Evolutionary conservation across 2,329 filamentous ascomycete genomes (phyloP).

Genomic region (Aspergillus caelatus): DNA sequence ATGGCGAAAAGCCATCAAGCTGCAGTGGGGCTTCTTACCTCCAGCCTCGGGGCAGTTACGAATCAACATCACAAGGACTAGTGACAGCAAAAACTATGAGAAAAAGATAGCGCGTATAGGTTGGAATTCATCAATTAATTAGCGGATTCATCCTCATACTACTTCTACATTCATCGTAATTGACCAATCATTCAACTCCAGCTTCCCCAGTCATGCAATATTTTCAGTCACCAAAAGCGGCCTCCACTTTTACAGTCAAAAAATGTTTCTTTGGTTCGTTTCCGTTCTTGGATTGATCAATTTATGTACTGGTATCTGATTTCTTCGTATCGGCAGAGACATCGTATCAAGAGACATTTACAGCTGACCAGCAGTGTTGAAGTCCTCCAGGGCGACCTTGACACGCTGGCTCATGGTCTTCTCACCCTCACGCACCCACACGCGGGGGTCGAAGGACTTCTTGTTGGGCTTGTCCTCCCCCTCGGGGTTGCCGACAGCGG

Average conservation of each 20-base stretch:
- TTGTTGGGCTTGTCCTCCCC: slow-evolving; percentile 99
- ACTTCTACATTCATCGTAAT: slow-evolving; percentile 15
- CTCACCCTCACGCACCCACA: slow-evolving; percentile 92
- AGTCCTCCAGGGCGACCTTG: slow-evolving; percentile 80
- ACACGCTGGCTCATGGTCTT: slow-evolving; percentile 91
- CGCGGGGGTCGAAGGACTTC: slow-evolving; percentile 88
- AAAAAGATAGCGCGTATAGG: background rate
- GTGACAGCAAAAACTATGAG: background rate
- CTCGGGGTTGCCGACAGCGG: slow-evolving; percentile 90
- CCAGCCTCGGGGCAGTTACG: background rate
- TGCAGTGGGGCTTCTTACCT: background rate
- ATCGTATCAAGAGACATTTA: slow-evolving; percentile 51
- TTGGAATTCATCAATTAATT: slow-evolving; percentile 7
- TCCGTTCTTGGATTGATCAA: slow-evolving; percentile 11
- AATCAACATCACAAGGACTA: background rate
- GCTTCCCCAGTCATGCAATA: slow-evolving; percentile 6
- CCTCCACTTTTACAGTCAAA: slow-evolving; percentile 9
- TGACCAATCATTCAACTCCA: slow-evolving; percentile 10
- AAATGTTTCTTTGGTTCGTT: slow-evolving; percentile 3
- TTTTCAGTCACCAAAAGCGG: background rate
- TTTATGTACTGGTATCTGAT: slow-evolving; percentile 26
- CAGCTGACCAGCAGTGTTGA: slow-evolving; percentile 80
- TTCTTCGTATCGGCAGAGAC: slow-evolving; percentile 22
- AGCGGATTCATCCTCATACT: slow-evolving; percentile 10
- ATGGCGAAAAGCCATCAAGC: background rate